A percentile compares a stretch with the other conserved stretches of the same genome.
Conservation (phyloP, 768 basidiomycete genomes). For the Xerocomellus intermedius region DNA sequence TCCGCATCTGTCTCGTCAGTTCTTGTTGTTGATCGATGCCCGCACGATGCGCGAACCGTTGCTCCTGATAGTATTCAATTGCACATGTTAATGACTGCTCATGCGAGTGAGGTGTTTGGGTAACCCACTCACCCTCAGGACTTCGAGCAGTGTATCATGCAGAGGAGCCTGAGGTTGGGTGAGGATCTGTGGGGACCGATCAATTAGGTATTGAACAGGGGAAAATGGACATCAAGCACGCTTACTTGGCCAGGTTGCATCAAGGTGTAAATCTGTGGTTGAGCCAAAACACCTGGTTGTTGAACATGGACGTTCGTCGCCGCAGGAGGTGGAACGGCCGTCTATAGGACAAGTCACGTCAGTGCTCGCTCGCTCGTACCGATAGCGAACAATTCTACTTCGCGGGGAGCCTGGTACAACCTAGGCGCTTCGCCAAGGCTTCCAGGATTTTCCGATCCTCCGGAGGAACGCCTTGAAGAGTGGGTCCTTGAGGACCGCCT, state of each 20-base stretch:
- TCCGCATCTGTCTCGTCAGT: not conserved
- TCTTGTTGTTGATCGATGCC: constrained; percentile 7
- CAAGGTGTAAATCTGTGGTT: too few relatives aligned
- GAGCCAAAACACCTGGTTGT: not conserved
- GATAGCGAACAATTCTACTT: not conserved
- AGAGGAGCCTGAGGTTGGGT: not conserved
- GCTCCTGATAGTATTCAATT: constrained; percentile 1
- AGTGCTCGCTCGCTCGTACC: not conserved
- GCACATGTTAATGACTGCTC: not conserved
- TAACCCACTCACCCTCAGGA: constrained; percentile 1
- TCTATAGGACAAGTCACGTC: not conserved
- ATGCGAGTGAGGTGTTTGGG: not conserved
- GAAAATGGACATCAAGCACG: not conserved
- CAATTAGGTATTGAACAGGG: not conserved
- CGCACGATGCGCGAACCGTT: not conserved
- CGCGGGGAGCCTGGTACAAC: not conserved
- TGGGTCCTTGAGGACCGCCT: not conserved
- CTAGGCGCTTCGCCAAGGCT: too few relatives aligned
- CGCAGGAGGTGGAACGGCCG: not conserved
- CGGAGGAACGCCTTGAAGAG: not conserved
- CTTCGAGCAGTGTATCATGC: constrained; percentile 3
- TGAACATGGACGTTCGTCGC: not conserved
- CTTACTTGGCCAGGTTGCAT: not conserved
- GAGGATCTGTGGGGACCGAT: not conserved
- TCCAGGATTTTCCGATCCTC: not conserved